phyloP scores from a whole-genome alignment of 2,329 filamentous ascomycete genomes.

The Aspergillus luchuensis region DNA sequence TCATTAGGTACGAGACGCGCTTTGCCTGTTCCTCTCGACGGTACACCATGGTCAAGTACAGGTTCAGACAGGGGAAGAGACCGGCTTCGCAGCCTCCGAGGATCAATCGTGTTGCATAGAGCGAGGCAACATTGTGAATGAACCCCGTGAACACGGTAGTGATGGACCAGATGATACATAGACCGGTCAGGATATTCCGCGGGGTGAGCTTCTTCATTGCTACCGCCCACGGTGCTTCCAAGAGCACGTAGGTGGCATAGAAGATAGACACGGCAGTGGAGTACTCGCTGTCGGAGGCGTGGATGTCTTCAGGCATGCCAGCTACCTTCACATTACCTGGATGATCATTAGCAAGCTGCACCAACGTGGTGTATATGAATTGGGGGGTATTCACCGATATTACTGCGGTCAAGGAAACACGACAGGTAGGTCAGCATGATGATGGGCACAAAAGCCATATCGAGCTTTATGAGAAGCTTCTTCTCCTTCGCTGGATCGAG shows the following conservation, averaged over 20 bases:
- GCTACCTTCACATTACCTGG: slow-evolving; percentile 52
- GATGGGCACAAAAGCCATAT: slow-evolving; percentile 53
- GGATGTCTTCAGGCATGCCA: slow-evolving; percentile 51
- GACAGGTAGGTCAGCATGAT: slow-evolving; percentile 60
- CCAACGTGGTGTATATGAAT: background rate
- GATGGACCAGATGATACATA: slow-evolving; percentile 52
- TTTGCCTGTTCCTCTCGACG: slow-evolving; percentile 45
- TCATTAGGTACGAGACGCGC: slow-evolving; percentile 46
- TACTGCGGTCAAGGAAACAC: slow-evolving; percentile 58
- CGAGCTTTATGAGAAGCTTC: slow-evolving; percentile 52
- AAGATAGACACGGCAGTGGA: slow-evolving; percentile 55
- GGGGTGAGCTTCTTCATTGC: slow-evolving; percentile 53
- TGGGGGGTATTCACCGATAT: slow-evolving; percentile 45
- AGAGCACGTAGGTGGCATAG: slow-evolving; percentile 54
- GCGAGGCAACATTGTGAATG: slow-evolving; percentile 43
- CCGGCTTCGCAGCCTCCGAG: slow-evolving; percentile 43
- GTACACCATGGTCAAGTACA: slow-evolving; percentile 47
- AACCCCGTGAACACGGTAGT: slow-evolving; percentile 54
- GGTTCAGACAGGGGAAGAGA: slow-evolving; percentile 43
- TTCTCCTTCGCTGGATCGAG: slow-evolving; percentile 51
- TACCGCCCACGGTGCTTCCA: slow-evolving; percentile 52
- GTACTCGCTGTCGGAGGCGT: slow-evolving; percentile 45
- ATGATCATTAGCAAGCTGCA: background rate
- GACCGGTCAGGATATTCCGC: slow-evolving; percentile 41
- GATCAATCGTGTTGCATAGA: slow-evolving; percentile 46